Base-by-base conservation (phyloP, 169 alveolate species). In the Blepharisma undulans region DNA sequence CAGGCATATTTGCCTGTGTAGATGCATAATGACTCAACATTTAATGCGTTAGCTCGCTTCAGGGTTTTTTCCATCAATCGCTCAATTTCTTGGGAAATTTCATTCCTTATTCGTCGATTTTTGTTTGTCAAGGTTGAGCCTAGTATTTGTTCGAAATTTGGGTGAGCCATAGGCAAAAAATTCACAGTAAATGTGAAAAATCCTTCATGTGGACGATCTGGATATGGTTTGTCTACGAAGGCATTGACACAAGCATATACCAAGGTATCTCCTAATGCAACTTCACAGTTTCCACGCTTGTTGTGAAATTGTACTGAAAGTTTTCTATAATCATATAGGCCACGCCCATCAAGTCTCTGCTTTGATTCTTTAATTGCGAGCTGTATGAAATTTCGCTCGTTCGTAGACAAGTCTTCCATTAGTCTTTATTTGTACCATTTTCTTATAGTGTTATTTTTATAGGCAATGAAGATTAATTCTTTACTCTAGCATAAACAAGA, bases 151-250 rank as follows among this genome's bases (percentile, higher is more conserved):
- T 82, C 89, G 36, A 82, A 82, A 74, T 82, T 48, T 22, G 89
- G 89, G 12, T 59, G 72, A 30, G 89, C 89, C 89, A 82, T 82
- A 0, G 89, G 89, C 34, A 82, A 30, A 30, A 82, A 82, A 21
- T 82, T 30, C 6, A 82, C 89, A 6, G 33, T 34, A 60, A 82
- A 82, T 7, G 74, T 82, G 8, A 82, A 82, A 82, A 82, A 82
- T 19, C 89, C 89, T 82, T 82, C 89, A 22, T 59, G 32, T 19
- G 89, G 89, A 18, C 89, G 74, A 30, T 82, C 89, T 36, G 60
- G 10, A 60, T 36, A 82, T n/a, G 89, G 89, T 22, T 22, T 21
- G 7, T 48, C 89, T 32, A 82, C 10, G 22, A 22, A 21, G 36
- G 76, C 76, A 82, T 60, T 33, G 21, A 22, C 34, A 60, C 76